Conservation (phyloP, 1,284 basidiomycete species). For the Ceratobasidium sp. region DNA sequence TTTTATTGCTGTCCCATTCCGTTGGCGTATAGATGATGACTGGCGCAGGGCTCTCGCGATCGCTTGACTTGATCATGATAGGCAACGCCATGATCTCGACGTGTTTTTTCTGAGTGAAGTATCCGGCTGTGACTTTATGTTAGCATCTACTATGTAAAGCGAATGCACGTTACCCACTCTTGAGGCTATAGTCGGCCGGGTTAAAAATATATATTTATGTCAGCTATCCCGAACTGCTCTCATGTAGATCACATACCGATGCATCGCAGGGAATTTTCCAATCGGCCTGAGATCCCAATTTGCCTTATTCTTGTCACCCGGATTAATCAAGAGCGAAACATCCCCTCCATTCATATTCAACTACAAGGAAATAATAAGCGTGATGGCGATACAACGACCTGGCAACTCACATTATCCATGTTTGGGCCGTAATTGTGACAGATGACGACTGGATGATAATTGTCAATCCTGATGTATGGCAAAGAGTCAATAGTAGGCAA, state of each 20-base stretch:
- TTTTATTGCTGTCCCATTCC: slow-evolving; percentile 42
- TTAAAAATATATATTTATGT: too few species aligned
- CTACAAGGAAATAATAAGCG: background rate
- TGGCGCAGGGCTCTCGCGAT: slow-evolving; percentile 49
- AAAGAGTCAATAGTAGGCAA: background rate
- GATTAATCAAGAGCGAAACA: slow-evolving; percentile 49
- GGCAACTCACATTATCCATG: slow-evolving; percentile 48
- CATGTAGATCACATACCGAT: slow-evolving; percentile 44
- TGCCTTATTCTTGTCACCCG: slow-evolving; percentile 44
- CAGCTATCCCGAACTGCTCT: too few species aligned
- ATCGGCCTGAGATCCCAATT: background rate
- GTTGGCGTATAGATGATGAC: slow-evolving; percentile 50
- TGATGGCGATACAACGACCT: too few species aligned
- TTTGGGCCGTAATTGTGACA: slow-evolving; percentile 50
- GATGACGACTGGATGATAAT: slow-evolving; percentile 48
- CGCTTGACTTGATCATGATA: slow-evolving; percentile 47
- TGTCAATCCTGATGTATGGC: background rate
- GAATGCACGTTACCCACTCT: slow-evolving; percentile 1
- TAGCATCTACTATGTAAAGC: background rate
- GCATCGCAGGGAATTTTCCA: slow-evolving; percentile 50
- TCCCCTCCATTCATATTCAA: slow-evolving; percentile 47
- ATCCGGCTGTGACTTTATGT: slow-evolving; percentile 44
- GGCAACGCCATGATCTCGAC: slow-evolving; percentile 50
- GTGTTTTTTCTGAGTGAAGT: slow-evolving; percentile 46
- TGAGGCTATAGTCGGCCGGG: background rate